Base-by-base conservation (phyloP, 2,329 filamentous ascomycete genomes). In the Neurospora sp. region DNA sequence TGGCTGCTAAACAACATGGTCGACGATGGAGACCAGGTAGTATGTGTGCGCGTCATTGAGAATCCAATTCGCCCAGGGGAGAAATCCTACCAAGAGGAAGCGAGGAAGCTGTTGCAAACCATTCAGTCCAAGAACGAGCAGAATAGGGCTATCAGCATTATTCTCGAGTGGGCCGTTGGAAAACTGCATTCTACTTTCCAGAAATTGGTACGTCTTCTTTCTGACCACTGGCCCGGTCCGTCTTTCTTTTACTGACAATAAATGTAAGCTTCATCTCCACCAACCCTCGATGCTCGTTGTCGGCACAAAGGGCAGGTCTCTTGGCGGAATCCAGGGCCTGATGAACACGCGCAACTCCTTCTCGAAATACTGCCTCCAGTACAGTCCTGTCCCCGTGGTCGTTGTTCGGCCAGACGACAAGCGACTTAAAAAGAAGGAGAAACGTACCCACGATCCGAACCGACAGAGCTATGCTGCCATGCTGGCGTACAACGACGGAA, bases 1-100 rank as follows among this genome's bases (percentile, higher is more conserved):
- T 97, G 93, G 93, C 85, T 97, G 68, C 87, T 97, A 46, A 93
- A 96, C 76, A 93, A 97, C 80, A 85, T 97, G 70, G 93, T 97
- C 52, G 93, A 97, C 76, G 94, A 97, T 76, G 93, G 94, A 19
- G 94, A 97, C 78, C 93, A 97, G 80, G 90, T 97, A 70, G 91
- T 97, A 9, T 97, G 94, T 80, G 86, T 97, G 67, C 87, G 93
- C 68, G 94, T 97, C 2, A 87, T 97, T 62, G 93, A 97, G 77
- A 94, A 92, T 77, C 92, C 95, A 73, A 86, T 89, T 68, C 91
- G 90, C 42, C 84, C 89, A 15, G 87, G 91, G 73, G 87, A 89
- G 70, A 90, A 88, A 68, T 85, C 87, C 68, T 97, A 97, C 79
- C 88, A 90, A 52, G 85, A 89, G 23, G 91, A 96, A 74, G 94